phyloP scores from a whole-genome alignment of 345 rosid species.

The Brassica nigra region DNA sequence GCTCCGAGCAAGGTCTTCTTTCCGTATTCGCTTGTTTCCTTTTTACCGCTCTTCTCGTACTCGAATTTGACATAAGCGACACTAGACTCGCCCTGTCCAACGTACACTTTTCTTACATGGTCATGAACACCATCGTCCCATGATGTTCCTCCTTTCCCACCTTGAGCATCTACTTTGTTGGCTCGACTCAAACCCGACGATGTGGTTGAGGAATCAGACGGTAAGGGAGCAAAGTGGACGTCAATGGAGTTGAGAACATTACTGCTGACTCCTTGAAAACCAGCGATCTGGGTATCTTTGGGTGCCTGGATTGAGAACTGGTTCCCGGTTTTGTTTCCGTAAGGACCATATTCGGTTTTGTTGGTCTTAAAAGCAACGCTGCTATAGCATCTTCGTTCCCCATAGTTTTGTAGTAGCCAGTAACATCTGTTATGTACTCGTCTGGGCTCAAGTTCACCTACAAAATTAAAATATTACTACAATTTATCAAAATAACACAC shows the following conservation, averaged over 20 bases:
- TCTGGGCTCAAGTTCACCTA: constrained; percentile 38
- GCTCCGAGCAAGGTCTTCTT: constrained; percentile 31
- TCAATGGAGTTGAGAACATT: constrained; percentile 37
- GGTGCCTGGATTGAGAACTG: constrained; percentile 37
- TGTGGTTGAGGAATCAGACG: constrained; percentile 13
- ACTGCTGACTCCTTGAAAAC: constrained; percentile 37
- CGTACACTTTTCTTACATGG: constrained; percentile 34
- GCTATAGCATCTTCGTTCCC: constrained; percentile 37
- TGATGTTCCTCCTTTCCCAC: constrained; percentile 38
- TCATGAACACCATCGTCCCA: constrained; percentile 45
- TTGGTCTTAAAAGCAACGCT: constrained; percentile 39
- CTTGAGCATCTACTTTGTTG: constrained; percentile 40
- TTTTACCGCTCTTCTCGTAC: constrained; percentile 33
- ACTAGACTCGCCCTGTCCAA: constrained; percentile 42
- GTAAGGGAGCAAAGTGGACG: constrained; percentile 37
- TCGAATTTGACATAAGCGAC: constrained; percentile 38
- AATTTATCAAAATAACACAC: not conserved
- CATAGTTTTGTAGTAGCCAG: constrained; percentile 31
- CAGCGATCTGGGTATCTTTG: constrained; percentile 38
- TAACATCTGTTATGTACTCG: constrained; percentile 41
- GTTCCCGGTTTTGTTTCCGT: constrained; percentile 37
- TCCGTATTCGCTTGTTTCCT: constrained; percentile 31
- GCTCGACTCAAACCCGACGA: constrained; percentile 16
- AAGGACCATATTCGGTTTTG: constrained; percentile 37
- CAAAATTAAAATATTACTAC: not conserved